These are phyloP conservation scores for Colletotrichum australisinense DNA, from an alignment of 2,329 filamentous ascomycete species.

Conservation along the genomic window DNA sequence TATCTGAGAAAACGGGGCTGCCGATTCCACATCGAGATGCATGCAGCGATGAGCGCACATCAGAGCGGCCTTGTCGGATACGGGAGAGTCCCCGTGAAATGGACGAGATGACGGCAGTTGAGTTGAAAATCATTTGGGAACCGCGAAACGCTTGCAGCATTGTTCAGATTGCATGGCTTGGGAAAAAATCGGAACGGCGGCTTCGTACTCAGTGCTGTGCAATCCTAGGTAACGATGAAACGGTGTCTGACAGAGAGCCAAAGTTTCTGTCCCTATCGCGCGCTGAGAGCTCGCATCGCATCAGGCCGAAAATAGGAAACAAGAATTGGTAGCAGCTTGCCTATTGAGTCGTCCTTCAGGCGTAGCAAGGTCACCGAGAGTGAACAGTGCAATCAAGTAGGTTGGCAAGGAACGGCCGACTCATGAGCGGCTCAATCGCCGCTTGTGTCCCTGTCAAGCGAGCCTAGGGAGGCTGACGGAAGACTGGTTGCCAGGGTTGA, in stretches of 20 bases:
- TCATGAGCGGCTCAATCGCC: not conserved
- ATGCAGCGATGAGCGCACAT: not conserved
- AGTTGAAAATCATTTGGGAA: not conserved
- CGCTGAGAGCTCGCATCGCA: slow-evolving; percentile 8
- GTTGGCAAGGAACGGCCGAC: not conserved
- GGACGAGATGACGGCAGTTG: not conserved
- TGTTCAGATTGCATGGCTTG: not conserved
- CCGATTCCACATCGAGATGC: slow-evolving; percentile 4
- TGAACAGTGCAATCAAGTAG: not conserved
- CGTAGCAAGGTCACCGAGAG: not conserved
- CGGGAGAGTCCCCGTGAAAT: not conserved
- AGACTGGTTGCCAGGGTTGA: slow-evolving; percentile 6
- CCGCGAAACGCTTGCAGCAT: not conserved
- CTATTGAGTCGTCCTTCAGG: not conserved
- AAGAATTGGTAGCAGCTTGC: slow-evolving; percentile 11
- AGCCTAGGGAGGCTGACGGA: not conserved
- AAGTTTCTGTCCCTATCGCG: not conserved
- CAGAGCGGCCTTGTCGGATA: not conserved
- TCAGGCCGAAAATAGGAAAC: slow-evolving; percentile 30
- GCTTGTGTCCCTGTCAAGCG: slow-evolving; percentile 5
- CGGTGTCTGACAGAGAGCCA: slow-evolving; percentile 23
- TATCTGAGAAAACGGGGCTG: not conserved
- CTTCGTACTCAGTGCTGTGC: not conserved
- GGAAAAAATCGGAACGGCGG: not conserved
- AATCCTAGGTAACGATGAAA: slow-evolving; percentile 22